A percentile compares a stretch with the other conserved stretches of the same genome.
Evolutionary conservation across 306 rosid genomes (phyloP).

Genomic region (Dalbergia oliveri): DNA sequence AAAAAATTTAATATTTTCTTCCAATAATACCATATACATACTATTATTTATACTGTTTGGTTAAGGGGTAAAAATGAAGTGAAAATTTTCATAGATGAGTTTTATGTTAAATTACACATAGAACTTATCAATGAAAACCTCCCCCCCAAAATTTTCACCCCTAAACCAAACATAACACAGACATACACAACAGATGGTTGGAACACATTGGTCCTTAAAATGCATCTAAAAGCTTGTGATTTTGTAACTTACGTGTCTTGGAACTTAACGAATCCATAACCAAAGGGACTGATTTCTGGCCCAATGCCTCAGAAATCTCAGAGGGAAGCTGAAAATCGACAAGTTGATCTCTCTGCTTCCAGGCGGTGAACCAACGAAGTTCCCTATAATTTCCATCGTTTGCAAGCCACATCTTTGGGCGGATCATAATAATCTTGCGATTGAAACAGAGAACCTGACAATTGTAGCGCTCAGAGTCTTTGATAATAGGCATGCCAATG

Average conservation of each 20-base stretch:
- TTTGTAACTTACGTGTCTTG: slow-evolving; percentile 79
- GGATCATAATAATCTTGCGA: slow-evolving; percentile 82
- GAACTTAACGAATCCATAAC: slow-evolving; percentile 90
- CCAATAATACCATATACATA: too few relatives aligned
- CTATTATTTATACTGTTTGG: too few relatives aligned
- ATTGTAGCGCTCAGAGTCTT: slow-evolving; percentile 88
- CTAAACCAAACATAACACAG: neutral
- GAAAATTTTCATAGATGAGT: too few relatives aligned
- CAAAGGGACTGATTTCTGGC: slow-evolving; percentile 79
- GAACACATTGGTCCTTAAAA: neutral
- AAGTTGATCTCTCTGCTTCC: slow-evolving; percentile 82
- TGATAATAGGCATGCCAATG: slow-evolving; percentile 94
- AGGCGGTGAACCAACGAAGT: slow-evolving; percentile 96
- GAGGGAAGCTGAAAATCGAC: slow-evolving; percentile 81
- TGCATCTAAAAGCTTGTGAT: slow-evolving; percentile 7
- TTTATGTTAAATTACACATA: too few relatives aligned
- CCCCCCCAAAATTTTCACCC: too few relatives aligned
- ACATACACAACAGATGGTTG: neutral
- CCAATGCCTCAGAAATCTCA: slow-evolving; percentile 69
- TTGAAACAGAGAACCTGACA: slow-evolving; percentile 84
- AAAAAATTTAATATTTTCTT: too few relatives aligned
- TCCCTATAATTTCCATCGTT: slow-evolving; percentile 98
- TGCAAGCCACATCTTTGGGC: slow-evolving; percentile 96
- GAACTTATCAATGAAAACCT: too few relatives aligned
- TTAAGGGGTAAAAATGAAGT: too few relatives aligned